Base-by-base conservation (phyloP, 805 yeast genomes). In the Saccharomycopsis microspora region DNA sequence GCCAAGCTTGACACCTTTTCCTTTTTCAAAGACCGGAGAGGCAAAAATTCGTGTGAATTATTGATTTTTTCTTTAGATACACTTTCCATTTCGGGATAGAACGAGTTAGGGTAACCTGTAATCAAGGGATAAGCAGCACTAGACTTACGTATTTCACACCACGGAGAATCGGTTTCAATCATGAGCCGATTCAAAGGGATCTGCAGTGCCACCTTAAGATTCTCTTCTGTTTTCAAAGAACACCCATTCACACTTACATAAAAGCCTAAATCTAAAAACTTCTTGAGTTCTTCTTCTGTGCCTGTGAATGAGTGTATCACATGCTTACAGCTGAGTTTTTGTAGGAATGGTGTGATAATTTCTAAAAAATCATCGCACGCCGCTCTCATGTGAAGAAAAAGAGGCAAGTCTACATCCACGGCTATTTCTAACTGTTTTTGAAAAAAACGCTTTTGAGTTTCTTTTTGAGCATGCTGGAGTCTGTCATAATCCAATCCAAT, bases 241-340 rank as follows among this genome's bases (percentile, higher is more conserved):
- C 97, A 93, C 3, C 98, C 98, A 62, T 93, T 93, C 51, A 93
- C 69, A 39, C 97, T 88, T 45, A 93, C 75, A 54, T 69, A 84
- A 41, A 86, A 71, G 0, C 81, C 87, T 43, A 76, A 61, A 0
- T 65, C 65, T 27, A 89, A 61, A 31, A 88, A 58, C 45, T 69
- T 68, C 4, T 70, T 56, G 53, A 87, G 63, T 54, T 93, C 97
- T 4, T 69, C 74, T 10, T 61, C 48, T 0, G 87, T 70, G 2
- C 97, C 99, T 0, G 98, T 90, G 63, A 90, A 93, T 1, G 97
- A 89, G 63, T 93, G 99, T 1, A 93, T 90, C 5, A 93, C 90
- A n/a, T 93, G 90, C 6, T 51, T 40, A 7, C 45, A 38, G 5
- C 56, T 35, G 5, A 43, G 33, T 31, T 51, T 47, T 45, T 70